phyloP scores from a whole-genome alignment of 306 rosid genomes.

The Rosa rugosa region DNA sequence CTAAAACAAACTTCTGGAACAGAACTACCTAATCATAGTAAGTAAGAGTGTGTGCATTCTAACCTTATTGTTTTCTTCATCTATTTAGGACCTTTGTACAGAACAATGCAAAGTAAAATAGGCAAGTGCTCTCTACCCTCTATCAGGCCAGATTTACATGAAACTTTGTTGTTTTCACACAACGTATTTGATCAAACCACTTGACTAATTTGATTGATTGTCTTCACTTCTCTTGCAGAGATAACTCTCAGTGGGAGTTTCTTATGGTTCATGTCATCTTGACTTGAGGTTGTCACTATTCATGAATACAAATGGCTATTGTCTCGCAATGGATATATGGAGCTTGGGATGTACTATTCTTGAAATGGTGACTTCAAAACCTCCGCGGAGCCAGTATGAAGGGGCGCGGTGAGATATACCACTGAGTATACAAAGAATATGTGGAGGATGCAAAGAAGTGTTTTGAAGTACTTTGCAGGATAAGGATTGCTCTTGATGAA shows the following conservation, averaged over 20 bases:
- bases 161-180: too few species aligned
- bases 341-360: conserved; percentile 99
- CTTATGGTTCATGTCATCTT: conserved; percentile 23
- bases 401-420: conserved; percentile 79
- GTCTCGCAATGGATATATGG: conserved; percentile 94
- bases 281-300: conserved; percentile 62
- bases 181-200: too few species aligned
- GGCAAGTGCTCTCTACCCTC: too few species aligned
- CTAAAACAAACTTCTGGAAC: neutral
- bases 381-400: conserved; percentile 96
- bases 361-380: conserved; percentile 97
- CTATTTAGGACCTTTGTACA: too few species aligned
- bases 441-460: conserved; percentile 8
- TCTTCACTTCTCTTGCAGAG: too few species aligned
- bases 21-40: neutral
- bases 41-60: too few species aligned
- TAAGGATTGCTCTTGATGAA: neutral
- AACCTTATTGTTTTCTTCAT: too few species aligned
- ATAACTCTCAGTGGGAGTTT: conserved; percentile 1
- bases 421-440: neutral
- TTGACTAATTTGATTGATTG: too few species aligned
- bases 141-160: too few species aligned
- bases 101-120: too few species aligned
- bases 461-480: neutral
- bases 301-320: conserved; percentile 83